These are phyloP conservation scores for Acorus gramineus DNA, from an alignment of 106 monocot genomes.

Conservation along the genomic window DNA sequence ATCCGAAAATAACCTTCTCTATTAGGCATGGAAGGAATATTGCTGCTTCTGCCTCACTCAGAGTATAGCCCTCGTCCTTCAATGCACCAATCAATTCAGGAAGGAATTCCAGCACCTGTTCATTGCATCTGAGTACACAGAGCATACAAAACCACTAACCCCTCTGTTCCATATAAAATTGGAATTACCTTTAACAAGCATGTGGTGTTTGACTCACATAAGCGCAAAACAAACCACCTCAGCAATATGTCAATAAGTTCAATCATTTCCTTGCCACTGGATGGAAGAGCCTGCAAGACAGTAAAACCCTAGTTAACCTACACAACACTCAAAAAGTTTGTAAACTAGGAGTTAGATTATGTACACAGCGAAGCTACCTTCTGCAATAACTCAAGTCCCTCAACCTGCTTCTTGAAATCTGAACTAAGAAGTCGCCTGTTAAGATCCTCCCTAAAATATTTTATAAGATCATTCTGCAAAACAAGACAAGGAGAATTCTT, in stretches of 20 bases:
- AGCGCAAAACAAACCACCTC: constrained; percentile 96
- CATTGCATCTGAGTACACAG: constrained; percentile 4
- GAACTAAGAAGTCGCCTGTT: constrained; percentile 69
- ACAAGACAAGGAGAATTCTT: not conserved
- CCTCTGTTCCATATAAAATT: not conserved
- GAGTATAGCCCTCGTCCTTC: constrained; percentile 69
- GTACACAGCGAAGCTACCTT: constrained; percentile 38
- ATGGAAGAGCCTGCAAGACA: constrained; percentile 55
- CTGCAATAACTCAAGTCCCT: constrained; percentile 93
- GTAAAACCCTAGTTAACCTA: not conserved
- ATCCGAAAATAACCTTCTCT: constrained; percentile 63
- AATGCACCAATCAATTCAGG: constrained; percentile 74
- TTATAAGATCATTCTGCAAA: constrained; percentile 67
- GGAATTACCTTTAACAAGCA: constrained; percentile 80
- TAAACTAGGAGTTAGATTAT: not conserved
- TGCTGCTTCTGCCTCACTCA: constrained; percentile 91
- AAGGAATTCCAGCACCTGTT: constrained; percentile 90
- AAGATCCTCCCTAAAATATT: constrained; percentile 86
- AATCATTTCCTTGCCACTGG: constrained; percentile 67
- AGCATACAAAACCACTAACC: not conserved
- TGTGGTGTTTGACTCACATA: constrained; percentile 98
- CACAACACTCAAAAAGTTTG: constrained; percentile 1
- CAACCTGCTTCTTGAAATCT: constrained; percentile 98
- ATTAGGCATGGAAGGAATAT: constrained; percentile 84
- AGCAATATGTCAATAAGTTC: constrained; percentile 94